Conservation (phyloP, 176 grass and related monocot genomes). For the barley (Hordeum vulgare) region MorexV3_pseudomolecules_assembly NC_058519.1:640420769-640421268, state of each 20-base stretch:
- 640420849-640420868: slow-evolving; percentile 86
- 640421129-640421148: slow-evolving; percentile 11
- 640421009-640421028: slow-evolving; percentile 96
- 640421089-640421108: slow-evolving; percentile 99
- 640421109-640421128: slow-evolving; percentile 16
- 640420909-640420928: slow-evolving; percentile 52
- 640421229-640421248: not conserved
- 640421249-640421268: not conserved
- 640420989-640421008: slow-evolving; percentile 69
- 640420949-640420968: slow-evolving; percentile 75
- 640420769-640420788: slow-evolving; percentile 89
- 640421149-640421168: not conserved
- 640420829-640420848: slow-evolving; percentile 43
- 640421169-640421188: not conserved
- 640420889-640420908: slow-evolving; percentile 94
- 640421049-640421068: slow-evolving; percentile 86
- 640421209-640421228: not conserved
- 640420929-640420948: slow-evolving; percentile 53
- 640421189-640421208: not conserved
- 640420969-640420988: slow-evolving; percentile 98
- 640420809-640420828: slow-evolving; percentile 76
- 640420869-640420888: slow-evolving; percentile 91
- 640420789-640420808: slow-evolving; percentile 74
- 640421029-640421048: slow-evolving; percentile 96
- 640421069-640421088: slow-evolving; percentile 88